Conservation (phyloP, 768 basidiomycete species). For the Termitomyces sp. region DNA sequence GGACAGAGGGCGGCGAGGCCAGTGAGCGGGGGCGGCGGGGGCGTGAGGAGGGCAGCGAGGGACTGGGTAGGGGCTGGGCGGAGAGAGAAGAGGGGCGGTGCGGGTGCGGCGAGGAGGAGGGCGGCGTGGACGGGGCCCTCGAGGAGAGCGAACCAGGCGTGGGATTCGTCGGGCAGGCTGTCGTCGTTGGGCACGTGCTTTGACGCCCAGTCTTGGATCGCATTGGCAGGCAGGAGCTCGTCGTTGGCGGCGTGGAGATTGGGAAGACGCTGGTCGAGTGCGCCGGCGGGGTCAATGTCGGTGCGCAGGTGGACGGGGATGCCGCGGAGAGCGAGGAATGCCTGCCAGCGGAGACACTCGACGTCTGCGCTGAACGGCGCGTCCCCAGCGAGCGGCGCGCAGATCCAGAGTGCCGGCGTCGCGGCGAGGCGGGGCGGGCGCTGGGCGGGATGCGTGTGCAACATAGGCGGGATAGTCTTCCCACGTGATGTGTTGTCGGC, state of each 20-base stretch:
- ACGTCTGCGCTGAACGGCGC: slow-evolving; percentile 66
- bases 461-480: too few species aligned
- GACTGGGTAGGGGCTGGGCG: slow-evolving; percentile 21
- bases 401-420: slow-evolving; percentile 62
- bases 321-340: slow-evolving; percentile 69
- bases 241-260: slow-evolving; percentile 55
- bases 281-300: slow-evolving; percentile 68
- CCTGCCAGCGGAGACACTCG: slow-evolving; percentile 90
- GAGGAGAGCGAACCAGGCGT: slow-evolving; percentile 78
- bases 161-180: slow-evolving; percentile 65
- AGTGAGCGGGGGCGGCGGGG: slow-evolving; percentile 65
- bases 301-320: slow-evolving; percentile 54
- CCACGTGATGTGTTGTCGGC: too few species aligned
- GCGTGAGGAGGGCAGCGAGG: slow-evolving; percentile 48
- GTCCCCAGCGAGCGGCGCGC: slow-evolving; percentile 26
- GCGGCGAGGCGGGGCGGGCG: slow-evolving; percentile 25
- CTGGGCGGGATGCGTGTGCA: slow-evolving; percentile 43
- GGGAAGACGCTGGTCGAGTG: slow-evolving; percentile 63
- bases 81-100: slow-evolving; percentile 37
- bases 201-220: slow-evolving; percentile 72
- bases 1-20: slow-evolving; percentile 66
- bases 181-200: slow-evolving; percentile 23
- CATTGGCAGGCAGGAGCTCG: slow-evolving; percentile 56
- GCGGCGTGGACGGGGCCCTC: slow-evolving; percentile 76
- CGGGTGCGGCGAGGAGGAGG: slow-evolving; percentile 54